Evolutionary conservation across 139 green algal species (phyloP).

Genomic region (Coelastrella sp.): DNA sequence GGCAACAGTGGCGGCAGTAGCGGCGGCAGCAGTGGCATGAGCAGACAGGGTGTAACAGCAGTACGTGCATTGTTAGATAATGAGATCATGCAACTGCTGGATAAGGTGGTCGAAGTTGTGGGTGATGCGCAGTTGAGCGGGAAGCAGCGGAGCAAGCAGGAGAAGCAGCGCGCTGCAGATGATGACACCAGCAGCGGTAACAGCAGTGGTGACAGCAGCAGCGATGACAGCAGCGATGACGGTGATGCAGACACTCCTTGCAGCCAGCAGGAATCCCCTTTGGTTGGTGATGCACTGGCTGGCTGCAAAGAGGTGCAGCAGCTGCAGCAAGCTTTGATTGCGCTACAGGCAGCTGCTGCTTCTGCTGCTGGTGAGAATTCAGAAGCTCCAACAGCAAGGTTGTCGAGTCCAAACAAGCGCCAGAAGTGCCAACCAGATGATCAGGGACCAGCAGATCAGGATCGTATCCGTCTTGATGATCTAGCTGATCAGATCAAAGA

Average conservation of each 20-base stretch:
- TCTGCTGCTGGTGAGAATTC: not conserved
- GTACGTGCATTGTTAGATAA: not conserved
- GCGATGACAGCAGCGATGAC: not conserved
- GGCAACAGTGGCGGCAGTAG: slow-evolving; percentile 23
- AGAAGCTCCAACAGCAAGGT: not conserved
- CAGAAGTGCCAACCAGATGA: not conserved
- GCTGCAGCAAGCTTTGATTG: not conserved
- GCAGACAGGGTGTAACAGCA: not conserved
- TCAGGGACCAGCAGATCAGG: not conserved
- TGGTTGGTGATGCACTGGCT: not conserved
- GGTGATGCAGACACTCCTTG: not conserved
- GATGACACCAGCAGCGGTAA: slow-evolving; percentile 26
- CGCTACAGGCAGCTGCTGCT: not conserved
- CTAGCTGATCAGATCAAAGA: not conserved
- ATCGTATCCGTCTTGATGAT: not conserved
- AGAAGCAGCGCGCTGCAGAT: not conserved
- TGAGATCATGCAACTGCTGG: slow-evolving; percentile 20
- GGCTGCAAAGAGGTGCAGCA: not conserved
- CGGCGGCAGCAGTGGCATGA: not conserved
- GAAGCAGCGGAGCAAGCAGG: not conserved
- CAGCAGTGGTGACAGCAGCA: not conserved
- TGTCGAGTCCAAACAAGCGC: not conserved
- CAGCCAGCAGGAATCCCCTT: too few relatives aligned
- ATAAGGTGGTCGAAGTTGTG: not conserved
- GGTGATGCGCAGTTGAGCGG: not conserved